phyloP scores from a whole-genome alignment of 2,329 filamentous ascomycete species.

The Mariannaea elegans region DNA sequence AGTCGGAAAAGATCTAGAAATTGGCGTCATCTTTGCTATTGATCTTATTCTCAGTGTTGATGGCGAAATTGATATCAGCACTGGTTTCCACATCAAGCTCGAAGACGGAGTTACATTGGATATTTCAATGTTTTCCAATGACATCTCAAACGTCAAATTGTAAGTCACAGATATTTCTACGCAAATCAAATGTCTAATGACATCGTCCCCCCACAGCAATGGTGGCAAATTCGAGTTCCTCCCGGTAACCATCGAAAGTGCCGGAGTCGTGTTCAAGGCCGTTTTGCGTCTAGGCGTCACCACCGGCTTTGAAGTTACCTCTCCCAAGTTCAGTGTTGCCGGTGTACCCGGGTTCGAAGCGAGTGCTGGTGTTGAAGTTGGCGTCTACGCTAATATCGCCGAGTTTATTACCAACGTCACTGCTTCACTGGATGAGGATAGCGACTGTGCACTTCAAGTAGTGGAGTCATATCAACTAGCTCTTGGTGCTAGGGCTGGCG shows the following conservation, averaged over 20 bases:
- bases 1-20: constrained; percentile 48
- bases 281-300: constrained; percentile 57
- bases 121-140: constrained; percentile 59
- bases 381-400: constrained; percentile 61
- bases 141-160: constrained; percentile 59
- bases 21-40: constrained; percentile 58
- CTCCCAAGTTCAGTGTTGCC: constrained; percentile 1
- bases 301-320: constrained; percentile 49
- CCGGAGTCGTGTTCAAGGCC: constrained; percentile 53
- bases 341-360: constrained; percentile 32
- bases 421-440: constrained; percentile 40
- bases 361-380: constrained; percentile 57
- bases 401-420: constrained; percentile 64
- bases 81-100: constrained; percentile 63
- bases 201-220: constrained; percentile 46
- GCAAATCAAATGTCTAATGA: background rate
- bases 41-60: constrained; percentile 62
- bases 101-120: constrained; percentile 59
- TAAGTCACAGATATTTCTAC: constrained; percentile 51
- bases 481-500: constrained; percentile 63
- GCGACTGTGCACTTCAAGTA: constrained; percentile 55
- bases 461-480: constrained; percentile 61
- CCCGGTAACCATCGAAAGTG: constrained; percentile 59
- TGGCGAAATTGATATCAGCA: constrained; percentile 58
- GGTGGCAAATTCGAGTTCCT: constrained; percentile 65